These are phyloP conservation scores for Trichophyton benhamiae DNA, from an alignment of 2,329 filamentous ascomycete species.

Conservation along the genomic window DNA sequence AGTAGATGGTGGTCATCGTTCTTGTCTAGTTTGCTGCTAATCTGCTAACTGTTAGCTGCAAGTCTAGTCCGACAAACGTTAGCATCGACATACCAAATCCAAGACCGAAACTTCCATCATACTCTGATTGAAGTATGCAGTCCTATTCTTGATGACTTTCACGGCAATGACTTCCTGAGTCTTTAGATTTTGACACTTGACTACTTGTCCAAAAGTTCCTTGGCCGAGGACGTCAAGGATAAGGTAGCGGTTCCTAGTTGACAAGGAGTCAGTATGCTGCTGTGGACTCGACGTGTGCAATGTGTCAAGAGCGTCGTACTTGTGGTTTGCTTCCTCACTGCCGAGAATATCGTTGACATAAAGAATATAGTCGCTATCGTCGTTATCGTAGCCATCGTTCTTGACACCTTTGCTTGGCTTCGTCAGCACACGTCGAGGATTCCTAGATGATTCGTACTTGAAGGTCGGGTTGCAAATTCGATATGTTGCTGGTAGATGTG, in stretches of 20 bases:
- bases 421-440: constrained; percentile 86
- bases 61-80: background rate
- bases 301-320: constrained; percentile 43
- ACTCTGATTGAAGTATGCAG: constrained; percentile 98
- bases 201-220: constrained; percentile 95
- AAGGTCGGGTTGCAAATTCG: constrained; percentile 96
- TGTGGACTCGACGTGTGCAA: background rate
- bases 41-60: constrained; percentile 36
- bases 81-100: constrained; percentile 55
- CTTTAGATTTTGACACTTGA: constrained; percentile 97
- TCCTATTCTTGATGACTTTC: constrained; percentile 98
- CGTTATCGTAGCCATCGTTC: constrained; percentile 98
- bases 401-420: constrained; percentile 98
- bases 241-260: constrained; percentile 71
- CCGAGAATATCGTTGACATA: constrained; percentile 98
- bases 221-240: constrained; percentile 95
- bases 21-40: constrained; percentile 98
- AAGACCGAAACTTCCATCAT: constrained; percentile 99
- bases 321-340: constrained; percentile 95
- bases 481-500: constrained; percentile 87
- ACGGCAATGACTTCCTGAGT: constrained; percentile 97
- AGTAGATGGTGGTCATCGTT: constrained; percentile 96
- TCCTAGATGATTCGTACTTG: constrained; percentile 97
- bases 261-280: constrained; percentile 10
- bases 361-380: constrained; percentile 97